Evolutionary conservation across 2,329 filamentous ascomycete genomes (phyloP).

Genomic region (Alternaria metachromatica): DNA sequence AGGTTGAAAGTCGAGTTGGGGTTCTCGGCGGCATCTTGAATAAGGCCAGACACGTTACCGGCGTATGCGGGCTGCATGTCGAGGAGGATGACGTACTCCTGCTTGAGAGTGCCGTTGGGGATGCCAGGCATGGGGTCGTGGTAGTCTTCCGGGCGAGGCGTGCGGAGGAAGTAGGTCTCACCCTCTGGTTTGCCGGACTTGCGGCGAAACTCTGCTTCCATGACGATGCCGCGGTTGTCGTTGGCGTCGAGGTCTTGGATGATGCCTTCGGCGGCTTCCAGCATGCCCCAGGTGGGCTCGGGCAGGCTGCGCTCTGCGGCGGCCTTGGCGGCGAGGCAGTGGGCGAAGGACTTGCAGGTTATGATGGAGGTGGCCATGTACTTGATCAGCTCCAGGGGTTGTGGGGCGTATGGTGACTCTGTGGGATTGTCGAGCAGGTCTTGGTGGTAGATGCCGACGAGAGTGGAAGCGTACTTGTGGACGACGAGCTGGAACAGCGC

Average conservation of each 20-base stretch:
- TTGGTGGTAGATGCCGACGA: slow-evolving; percentile 81
- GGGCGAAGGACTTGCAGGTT: slow-evolving; percentile 72
- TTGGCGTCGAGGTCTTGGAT: slow-evolving; percentile 69
- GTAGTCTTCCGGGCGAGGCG: slow-evolving; percentile 24
- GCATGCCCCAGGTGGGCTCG: slow-evolving; percentile 79
- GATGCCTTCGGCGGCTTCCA: slow-evolving; percentile 78
- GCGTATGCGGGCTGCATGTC: slow-evolving; percentile 69
- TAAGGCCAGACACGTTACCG: slow-evolving; percentile 15
- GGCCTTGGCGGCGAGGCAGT: slow-evolving; percentile 75
- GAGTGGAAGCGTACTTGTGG: slow-evolving; percentile 69
- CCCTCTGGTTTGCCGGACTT: slow-evolving; percentile 79
- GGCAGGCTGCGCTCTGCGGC: slow-evolving; percentile 77
- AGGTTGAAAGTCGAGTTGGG: slow-evolving; percentile 78
- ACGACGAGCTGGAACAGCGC: slow-evolving; percentile 73
- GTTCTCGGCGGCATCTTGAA: slow-evolving; percentile 38
- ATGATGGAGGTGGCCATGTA: slow-evolving; percentile 92
- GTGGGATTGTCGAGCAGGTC: slow-evolving; percentile 66
- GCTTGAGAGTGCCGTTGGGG: slow-evolving; percentile 48
- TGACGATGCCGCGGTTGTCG: slow-evolving; percentile 66
- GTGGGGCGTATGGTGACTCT: slow-evolving; percentile 52
- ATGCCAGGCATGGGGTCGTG: slow-evolving; percentile 16
- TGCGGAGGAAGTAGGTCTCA: slow-evolving; percentile 68
- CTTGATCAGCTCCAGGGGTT: slow-evolving; percentile 72
- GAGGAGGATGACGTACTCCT: slow-evolving; percentile 66
- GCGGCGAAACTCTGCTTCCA: slow-evolving; percentile 85